Evolutionary conservation across 208 protist genomes (phyloP).

Genomic region (Porcisia hertigi): DNA sequence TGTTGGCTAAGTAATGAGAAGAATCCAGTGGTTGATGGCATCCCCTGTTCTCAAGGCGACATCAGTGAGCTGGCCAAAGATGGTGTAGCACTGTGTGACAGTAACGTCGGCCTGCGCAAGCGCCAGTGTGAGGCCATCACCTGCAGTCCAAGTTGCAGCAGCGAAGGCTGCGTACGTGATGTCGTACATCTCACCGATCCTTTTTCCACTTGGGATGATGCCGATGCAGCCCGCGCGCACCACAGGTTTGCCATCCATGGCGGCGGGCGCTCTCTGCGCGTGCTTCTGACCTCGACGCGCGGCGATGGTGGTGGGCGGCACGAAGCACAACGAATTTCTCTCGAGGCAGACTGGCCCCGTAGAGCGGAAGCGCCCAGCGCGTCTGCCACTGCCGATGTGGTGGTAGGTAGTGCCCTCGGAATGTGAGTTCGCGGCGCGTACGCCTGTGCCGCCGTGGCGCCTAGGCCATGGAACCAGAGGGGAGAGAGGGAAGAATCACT

Average conservation of each 20-base stretch:
- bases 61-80: neutral
- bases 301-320: neutral
- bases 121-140: neutral
- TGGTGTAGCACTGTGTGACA: neutral
- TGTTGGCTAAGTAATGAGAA: constrained; percentile 20
- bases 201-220: constrained; percentile 5
- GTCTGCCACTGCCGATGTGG: neutral
- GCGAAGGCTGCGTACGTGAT: neutral
- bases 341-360: constrained; percentile 1
- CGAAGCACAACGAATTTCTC: neutral
- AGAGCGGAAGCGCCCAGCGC: constrained; percentile 5
- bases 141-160: neutral
- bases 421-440: neutral
- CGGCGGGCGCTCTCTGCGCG: constrained; percentile 1
- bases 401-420: neutral
- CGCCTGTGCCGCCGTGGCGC: neutral
- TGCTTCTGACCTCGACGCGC: neutral
- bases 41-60: neutral
- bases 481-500: neutral
- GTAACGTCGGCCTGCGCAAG: neutral
- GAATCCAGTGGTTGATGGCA: neutral
- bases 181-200: constrained; percentile 5
- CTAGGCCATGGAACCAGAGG: neutral
- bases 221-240: neutral
- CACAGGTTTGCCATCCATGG: neutral